Percentiles rank a stretch among this genome's conserved stretches.
phyloP scores from a whole-genome alignment of 2,329 filamentous ascomycete genomes.

The Ophiostoma himal-ulmi region DNA sequence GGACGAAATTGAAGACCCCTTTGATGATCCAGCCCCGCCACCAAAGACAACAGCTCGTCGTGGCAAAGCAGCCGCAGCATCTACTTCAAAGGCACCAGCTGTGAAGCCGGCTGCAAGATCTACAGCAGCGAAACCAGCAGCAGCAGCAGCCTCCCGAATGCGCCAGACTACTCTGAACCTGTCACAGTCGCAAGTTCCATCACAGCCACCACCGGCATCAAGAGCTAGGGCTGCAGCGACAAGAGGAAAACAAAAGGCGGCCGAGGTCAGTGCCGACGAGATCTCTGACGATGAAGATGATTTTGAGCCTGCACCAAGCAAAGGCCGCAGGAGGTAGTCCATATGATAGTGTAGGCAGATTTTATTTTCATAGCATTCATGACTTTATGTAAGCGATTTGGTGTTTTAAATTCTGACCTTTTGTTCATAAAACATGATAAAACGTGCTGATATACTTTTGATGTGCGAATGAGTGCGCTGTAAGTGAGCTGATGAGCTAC shows the following conservation, averaged over 20 bases:
- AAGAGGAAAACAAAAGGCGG: not conserved
- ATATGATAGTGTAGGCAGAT: not conserved
- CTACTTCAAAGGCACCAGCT: not conserved
- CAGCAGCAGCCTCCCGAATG: constrained; percentile 13
- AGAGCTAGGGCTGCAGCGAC: constrained; percentile 8
- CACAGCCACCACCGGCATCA: not conserved
- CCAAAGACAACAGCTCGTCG: constrained; percentile 33
- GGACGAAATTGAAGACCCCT: constrained; percentile 18
- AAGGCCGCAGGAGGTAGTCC: constrained; percentile 13
- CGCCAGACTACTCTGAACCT: constrained; percentile 25
- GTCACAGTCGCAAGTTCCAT: constrained; percentile 19
- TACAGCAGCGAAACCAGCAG: constrained; percentile 5
- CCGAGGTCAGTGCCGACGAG: constrained; percentile 27
- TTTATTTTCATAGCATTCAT: not conserved
- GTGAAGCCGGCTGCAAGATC: not conserved
- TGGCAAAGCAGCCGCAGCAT: constrained; percentile 12
- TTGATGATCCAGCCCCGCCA: constrained; percentile 32
- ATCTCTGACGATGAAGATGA: constrained; percentile 27
- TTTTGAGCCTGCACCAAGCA: constrained; percentile 24
- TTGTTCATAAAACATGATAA: not conserved
- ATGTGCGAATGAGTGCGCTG: no score
- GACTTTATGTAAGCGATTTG: not conserved
- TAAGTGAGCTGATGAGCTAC: not conserved
- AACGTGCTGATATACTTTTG: not conserved
- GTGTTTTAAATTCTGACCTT: not conserved